A percentile compares a stretch with the other conserved stretches of the same genome.
Evolutionary conservation across 257 asterid genomes (phyloP).

Genomic region (Solanum habrochaites): DNA sequence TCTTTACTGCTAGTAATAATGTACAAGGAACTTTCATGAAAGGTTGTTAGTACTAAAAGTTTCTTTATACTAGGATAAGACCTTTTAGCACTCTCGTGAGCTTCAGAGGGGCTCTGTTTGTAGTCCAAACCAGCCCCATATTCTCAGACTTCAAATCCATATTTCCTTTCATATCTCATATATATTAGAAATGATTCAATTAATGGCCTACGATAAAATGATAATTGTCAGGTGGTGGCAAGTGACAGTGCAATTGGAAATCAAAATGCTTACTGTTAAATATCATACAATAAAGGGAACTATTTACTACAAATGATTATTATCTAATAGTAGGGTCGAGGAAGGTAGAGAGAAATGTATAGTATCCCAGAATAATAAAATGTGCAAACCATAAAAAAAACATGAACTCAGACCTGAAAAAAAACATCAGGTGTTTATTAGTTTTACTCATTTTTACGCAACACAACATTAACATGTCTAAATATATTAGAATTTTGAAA

Average conservation of each 20-base stretch:
- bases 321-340: slow-evolving; percentile 67
- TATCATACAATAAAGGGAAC: background rate
- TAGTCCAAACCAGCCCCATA: slow-evolving; percentile 93
- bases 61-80: background rate
- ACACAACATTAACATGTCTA: background rate
- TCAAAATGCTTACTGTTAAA: background rate
- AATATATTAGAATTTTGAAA: background rate
- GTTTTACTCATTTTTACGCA: background rate
- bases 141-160: slow-evolving; percentile 79
- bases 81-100: background rate
- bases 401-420: slow-evolving; percentile 62
- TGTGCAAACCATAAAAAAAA: slow-evolving; percentile 77
- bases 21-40: background rate
- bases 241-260: background rate
- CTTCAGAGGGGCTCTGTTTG: slow-evolving; percentile 14
- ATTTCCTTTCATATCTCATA: slow-evolving; percentile 55
- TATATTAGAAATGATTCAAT: slow-evolving; percentile 36
- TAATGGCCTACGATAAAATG: slow-evolving; percentile 31
- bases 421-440: background rate
- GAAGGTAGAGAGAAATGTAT: slow-evolving; percentile 63
- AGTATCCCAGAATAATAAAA: slow-evolving; percentile 73
- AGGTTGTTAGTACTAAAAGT: background rate
- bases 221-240: background rate
- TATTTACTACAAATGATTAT: background rate
- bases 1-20: background rate